These are phyloP conservation scores for Psilocybe azurescens DNA, from an alignment of 768 basidiomycete genomes.

Conservation along the genomic window DNA sequence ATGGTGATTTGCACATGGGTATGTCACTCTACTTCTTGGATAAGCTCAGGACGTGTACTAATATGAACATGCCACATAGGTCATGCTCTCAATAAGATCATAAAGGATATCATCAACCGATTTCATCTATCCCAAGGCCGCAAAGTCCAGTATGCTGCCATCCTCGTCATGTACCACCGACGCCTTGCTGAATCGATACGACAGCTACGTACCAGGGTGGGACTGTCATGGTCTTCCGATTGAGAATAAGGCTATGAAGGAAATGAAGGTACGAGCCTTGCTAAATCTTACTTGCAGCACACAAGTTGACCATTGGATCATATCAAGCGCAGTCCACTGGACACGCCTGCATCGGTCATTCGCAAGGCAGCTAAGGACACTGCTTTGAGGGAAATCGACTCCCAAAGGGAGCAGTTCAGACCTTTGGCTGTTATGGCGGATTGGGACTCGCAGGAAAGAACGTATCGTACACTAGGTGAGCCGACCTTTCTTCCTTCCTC, in stretches of 20 bases:
- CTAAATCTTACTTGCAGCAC: neutral
- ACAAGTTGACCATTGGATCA: slow-evolving; percentile 6
- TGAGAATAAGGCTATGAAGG: slow-evolving; percentile 89
- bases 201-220: slow-evolving; percentile 94
- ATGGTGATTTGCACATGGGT: slow-evolving; percentile 97
- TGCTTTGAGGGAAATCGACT: slow-evolving; percentile 73
- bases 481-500: neutral
- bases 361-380: slow-evolving; percentile 73
- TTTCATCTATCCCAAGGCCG: slow-evolving; percentile 81
- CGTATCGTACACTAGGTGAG: slow-evolving; percentile 87
- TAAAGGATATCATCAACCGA: slow-evolving; percentile 95
- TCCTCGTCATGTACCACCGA: neutral
- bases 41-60: neutral
- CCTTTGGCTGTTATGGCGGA: slow-evolving; percentile 92
- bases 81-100: slow-evolving; percentile 93
- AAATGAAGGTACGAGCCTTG: slow-evolving; percentile 60
- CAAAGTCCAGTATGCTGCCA: slow-evolving; percentile 72
- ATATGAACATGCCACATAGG: slow-evolving; percentile 48
- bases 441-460: slow-evolving; percentile 66
- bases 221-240: slow-evolving; percentile 98
- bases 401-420: slow-evolving; percentile 81
- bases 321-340: slow-evolving; percentile 57
- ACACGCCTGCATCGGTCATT: slow-evolving; percentile 62
- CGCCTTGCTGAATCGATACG: slow-evolving; percentile 14
- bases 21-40: slow-evolving; percentile 15